A percentile compares a stretch with the other conserved stretches of the same genome.
These are phyloP conservation scores for Argentina anserina DNA, from an alignment of 306 rosid species.

Conservation along the genomic window DNA sequence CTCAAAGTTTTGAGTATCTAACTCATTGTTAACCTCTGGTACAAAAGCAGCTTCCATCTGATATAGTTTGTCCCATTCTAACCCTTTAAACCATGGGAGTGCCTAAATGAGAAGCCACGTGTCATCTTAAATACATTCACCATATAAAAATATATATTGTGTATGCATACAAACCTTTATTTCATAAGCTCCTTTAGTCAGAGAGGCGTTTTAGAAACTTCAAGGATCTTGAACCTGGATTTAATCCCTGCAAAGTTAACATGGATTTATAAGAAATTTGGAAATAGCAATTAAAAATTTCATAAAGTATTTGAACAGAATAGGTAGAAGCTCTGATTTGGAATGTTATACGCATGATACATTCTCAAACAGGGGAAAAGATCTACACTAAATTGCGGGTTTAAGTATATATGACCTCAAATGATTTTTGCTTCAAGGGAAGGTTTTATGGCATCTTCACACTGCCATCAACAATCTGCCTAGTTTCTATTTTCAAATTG, in stretches of 20 bases:
- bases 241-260: slow-evolving; percentile 49
- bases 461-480: slow-evolving; percentile 25
- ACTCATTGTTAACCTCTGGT: too few species aligned
- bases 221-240: slow-evolving; percentile 45
- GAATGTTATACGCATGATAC: slow-evolving; percentile 14
- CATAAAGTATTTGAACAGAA: slow-evolving; percentile 8
- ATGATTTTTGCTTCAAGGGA: slow-evolving; percentile 56
- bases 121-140: too few species aligned
- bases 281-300: slow-evolving; percentile 16
- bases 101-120: too few species aligned
- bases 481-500: slow-evolving; percentile 30
- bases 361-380: slow-evolving; percentile 6
- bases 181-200: too few species aligned
- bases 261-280: slow-evolving; percentile 16
- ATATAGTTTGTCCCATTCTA: too few species aligned
- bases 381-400: too few species aligned
- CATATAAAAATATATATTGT: too few species aligned
- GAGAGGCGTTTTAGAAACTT: slow-evolving; percentile 68
- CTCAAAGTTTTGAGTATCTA: too few species aligned
- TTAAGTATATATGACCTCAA: slow-evolving; percentile 45
- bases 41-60: too few species aligned
- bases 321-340: slow-evolving; percentile 16
- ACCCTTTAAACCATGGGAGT: too few species aligned
- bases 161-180: too few species aligned
- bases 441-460: slow-evolving; percentile 39